These are phyloP conservation scores for Candida ficus DNA, from an alignment of 805 yeast genomes.

Conservation along the genomic window DNA sequence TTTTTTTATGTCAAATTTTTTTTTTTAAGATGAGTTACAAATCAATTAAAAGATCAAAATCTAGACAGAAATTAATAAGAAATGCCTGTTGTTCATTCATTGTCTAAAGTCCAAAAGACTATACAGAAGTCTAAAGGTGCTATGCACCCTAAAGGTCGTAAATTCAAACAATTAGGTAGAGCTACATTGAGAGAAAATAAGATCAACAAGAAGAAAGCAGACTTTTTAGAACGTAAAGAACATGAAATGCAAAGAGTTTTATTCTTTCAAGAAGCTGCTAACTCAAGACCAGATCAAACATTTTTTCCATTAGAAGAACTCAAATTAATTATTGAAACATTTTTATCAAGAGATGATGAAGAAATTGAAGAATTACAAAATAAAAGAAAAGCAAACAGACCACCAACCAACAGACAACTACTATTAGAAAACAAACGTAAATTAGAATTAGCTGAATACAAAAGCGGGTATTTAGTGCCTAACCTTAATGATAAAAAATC, in stretches of 20 bases:
- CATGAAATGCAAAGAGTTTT: slow-evolving; percentile 53
- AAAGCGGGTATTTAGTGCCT: slow-evolving; percentile 68
- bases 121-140: slow-evolving; percentile 49
- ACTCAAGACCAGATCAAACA: slow-evolving; percentile 33
- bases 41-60: no score
- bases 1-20: slow-evolving; percentile 7
- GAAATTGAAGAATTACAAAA: slow-evolving; percentile 60
- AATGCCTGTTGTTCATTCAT: slow-evolving; percentile 65
- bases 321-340: slow-evolving; percentile 54
- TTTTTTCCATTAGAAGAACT: slow-evolving; percentile 54
- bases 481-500: slow-evolving; percentile 58
- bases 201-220: slow-evolving; percentile 52
- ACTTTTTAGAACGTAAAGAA: slow-evolving; percentile 52
- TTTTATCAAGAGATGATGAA: slow-evolving; percentile 63
- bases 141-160: slow-evolving; percentile 85
- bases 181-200: slow-evolving; percentile 85
- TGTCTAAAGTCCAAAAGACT: slow-evolving; percentile 59
- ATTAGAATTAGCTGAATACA: slow-evolving; percentile 56
- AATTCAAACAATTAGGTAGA: slow-evolving; percentile 74
- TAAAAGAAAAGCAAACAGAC: slow-evolving; percentile 83
- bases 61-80: neutral
- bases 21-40: slow-evolving; percentile 4
- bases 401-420: slow-evolving; percentile 67
- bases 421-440: slow-evolving; percentile 56
- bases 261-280: slow-evolving; percentile 57